Conservation (phyloP, 164 flowering plant species). For the Platanus orientalis region DNA sequence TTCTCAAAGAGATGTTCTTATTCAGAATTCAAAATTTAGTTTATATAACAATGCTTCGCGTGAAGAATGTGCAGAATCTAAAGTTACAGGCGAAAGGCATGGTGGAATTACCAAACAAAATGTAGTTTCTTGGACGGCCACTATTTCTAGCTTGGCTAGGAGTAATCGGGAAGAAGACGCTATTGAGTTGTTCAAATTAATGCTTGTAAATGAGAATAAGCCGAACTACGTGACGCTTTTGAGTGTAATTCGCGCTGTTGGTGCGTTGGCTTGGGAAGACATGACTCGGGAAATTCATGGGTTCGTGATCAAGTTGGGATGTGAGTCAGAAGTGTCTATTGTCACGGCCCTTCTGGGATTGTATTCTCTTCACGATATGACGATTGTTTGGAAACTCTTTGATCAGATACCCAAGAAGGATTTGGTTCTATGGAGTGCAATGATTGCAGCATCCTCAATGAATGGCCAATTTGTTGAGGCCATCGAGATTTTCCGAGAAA, state of each 20-base stretch:
- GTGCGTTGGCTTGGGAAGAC: conserved; percentile 11
- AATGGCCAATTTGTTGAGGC: conserved; percentile 34
- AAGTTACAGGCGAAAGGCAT: conserved; percentile 16
- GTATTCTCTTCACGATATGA: conserved; percentile 33
- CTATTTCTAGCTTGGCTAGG: conserved; percentile 32
- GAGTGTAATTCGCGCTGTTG: conserved; percentile 31
- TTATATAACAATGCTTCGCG: conserved; percentile 4
- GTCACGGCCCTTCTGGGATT: conserved; percentile 42
- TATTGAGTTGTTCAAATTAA: conserved; percentile 33
- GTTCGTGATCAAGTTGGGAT: conserved; percentile 39
- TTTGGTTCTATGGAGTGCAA: conserved; percentile 56
- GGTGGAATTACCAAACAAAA: conserved; percentile 7
- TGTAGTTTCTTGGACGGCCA: conserved; percentile 34
- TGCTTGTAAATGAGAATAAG: conserved; percentile 31
- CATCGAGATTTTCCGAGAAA: conserved; percentile 31
- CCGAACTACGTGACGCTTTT: conserved; percentile 42
- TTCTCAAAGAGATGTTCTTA: conserved; percentile 12
- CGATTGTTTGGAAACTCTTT: conserved; percentile 30
- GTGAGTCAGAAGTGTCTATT: conserved; percentile 34
- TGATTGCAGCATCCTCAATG: conserved; percentile 41
- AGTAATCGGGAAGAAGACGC: conserved; percentile 26
- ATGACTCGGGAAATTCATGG: conserved; percentile 32
- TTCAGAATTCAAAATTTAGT: neutral
- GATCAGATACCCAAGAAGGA: conserved; percentile 33
- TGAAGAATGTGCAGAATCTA: conserved; percentile 4